These are phyloP conservation scores for Trichoderma simmonsii DNA, from an alignment of 2,329 filamentous ascomycete genomes.

Conservation along the genomic window DNA sequence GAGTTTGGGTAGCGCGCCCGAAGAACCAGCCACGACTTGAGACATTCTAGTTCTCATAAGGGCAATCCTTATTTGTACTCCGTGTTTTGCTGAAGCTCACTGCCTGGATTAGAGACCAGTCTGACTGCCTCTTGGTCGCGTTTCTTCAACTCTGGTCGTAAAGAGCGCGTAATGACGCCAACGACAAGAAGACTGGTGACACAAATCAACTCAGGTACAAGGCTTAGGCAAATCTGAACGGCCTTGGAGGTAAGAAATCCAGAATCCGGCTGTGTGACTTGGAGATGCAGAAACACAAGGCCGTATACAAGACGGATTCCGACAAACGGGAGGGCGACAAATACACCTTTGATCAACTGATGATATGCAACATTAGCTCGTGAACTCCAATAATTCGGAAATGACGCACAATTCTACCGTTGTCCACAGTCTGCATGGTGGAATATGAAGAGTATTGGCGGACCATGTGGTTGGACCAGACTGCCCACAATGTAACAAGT, in stretches of 20 bases:
- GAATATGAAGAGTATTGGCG: background rate
- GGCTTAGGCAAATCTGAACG: background rate
- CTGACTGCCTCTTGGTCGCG: background rate
- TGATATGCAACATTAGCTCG: background rate
- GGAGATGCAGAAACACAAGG: background rate
- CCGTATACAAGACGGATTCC: background rate
- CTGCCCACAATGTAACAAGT: background rate
- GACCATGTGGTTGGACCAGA: background rate
- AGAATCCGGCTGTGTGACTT: background rate
- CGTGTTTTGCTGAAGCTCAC: background rate
- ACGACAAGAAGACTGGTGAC: background rate
- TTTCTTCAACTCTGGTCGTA: background rate
- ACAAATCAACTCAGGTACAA: background rate
- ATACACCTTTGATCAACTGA: background rate
- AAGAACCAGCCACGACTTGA: background rate
- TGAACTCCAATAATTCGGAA: rapidly evolving
- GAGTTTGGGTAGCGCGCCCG: too few species aligned
- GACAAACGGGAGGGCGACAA: background rate
- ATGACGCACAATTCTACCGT: background rate
- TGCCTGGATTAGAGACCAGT: background rate
- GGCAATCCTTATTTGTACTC: background rate
- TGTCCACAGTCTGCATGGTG: background rate
- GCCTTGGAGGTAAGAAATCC: background rate
- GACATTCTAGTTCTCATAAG: background rate
- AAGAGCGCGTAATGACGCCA: background rate